Base-by-base conservation (phyloP, 768 basidiomycete genomes). In the Leccinum ochraceum region DNA sequence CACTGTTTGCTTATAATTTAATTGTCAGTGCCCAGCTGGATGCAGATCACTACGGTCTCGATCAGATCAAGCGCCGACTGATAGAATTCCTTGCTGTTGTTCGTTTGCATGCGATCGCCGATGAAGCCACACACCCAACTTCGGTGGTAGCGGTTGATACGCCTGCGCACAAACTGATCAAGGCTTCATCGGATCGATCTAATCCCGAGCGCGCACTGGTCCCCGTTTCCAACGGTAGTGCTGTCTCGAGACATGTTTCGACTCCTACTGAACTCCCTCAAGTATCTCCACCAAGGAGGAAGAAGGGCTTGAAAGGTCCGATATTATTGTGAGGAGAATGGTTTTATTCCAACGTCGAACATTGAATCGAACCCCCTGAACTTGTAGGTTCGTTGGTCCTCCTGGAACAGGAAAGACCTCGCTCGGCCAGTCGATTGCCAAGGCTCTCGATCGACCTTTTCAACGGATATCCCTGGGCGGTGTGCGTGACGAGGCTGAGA, bases 41-140 rank as follows among this genome's bases (percentile, higher is more conserved):
- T 66, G 81, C 86, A 13, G 95, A 96, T 61, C 95, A 98, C 72
- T 96, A 88, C 66, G 95, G 95, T 1, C 79, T 98, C 17, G 92
- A 95, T 60, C 92, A 91, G 72, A 89, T 98, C 72, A 98, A 97
- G 81, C 88, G 91, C 63, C 81, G 95, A 10, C 74, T 96, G 3
- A 90, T 96, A 51, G 95, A 97, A 69, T 97, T 94, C 71, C 83
- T 98, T 44, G 94, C 93, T 0, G 90, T 97, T 11, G 88, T 95
- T 36, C 78, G 92, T 61, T 75, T 86, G 54, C 78, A 77, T 49
- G 75, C 77, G 8, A 62, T 78, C 20, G 61, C 69, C 1, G 64
- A 69, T 52, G 69, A 67, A 34, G 36, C 63, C 10, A 20, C 64
- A 26, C 34, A 54, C 10, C 48, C 64, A 16, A 17, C 37, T 7